These are phyloP conservation scores for Uronychia binucleata DNA, from an alignment of 73 alveolate species.

Conservation along the genomic window DNA sequence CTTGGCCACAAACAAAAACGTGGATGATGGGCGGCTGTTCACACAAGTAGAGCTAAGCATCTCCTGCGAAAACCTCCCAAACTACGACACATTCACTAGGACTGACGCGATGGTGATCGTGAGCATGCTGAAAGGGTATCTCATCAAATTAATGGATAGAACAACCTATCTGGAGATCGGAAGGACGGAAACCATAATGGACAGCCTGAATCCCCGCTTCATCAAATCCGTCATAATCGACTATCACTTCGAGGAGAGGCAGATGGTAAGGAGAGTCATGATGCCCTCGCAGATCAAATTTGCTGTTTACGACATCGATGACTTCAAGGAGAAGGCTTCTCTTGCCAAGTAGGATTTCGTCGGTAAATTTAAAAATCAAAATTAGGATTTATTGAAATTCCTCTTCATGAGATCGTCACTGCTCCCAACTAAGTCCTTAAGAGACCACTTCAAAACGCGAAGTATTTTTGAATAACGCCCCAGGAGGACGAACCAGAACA, in stretches of 20 bases:
- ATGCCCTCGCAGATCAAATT: not conserved
- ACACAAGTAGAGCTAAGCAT: slow-evolving; percentile 33
- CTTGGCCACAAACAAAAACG: slow-evolving; percentile 42
- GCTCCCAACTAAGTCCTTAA: slow-evolving; percentile 47
- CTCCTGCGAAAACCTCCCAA: slow-evolving; percentile 68
- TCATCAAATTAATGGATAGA: not conserved
- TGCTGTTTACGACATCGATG: slow-evolving; percentile 75
- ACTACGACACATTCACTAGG: slow-evolving; percentile 59
- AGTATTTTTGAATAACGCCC: not conserved
- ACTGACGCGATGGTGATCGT: slow-evolving; percentile 66
- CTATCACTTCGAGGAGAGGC: slow-evolving; percentile 72
- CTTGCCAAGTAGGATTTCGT: slow-evolving; percentile 56
- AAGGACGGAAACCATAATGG: slow-evolving; percentile 79
- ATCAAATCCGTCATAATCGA: slow-evolving; percentile 65
- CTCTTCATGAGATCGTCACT: slow-evolving; percentile 73
- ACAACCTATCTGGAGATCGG: slow-evolving; percentile 56
- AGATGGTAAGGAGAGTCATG: slow-evolving; percentile 22
- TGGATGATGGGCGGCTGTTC: slow-evolving; percentile 10
- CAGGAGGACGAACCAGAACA: slow-evolving; percentile 13
- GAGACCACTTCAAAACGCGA: slow-evolving; percentile 52
- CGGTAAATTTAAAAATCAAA: slow-evolving; percentile 27
- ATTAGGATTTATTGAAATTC: slow-evolving; percentile 39
- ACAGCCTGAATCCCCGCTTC: slow-evolving; percentile 73
- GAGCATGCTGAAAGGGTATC: slow-evolving; percentile 53
- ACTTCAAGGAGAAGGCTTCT: slow-evolving; percentile 51